phyloP scores from a whole-genome alignment of 2,329 filamentous ascomycete genomes.

The Microdochium trichocladiopsis region DNA sequence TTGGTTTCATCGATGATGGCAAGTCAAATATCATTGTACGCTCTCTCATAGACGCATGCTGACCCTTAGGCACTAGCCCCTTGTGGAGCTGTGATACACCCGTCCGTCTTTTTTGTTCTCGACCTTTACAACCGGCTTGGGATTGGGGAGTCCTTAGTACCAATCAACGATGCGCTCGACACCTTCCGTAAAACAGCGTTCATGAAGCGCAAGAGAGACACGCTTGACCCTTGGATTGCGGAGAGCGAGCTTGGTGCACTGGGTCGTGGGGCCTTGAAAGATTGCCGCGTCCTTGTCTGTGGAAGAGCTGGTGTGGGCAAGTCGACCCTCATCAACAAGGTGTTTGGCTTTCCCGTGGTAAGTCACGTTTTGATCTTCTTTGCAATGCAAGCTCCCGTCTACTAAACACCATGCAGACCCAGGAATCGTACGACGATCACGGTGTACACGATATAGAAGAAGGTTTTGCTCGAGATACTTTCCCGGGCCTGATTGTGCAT shows the following conservation, averaged over 20 bases:
- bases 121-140: slow-evolving; percentile 12
- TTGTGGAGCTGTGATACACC: slow-evolving; percentile 14
- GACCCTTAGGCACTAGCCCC: slow-evolving; percentile 5
- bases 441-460: slow-evolving; percentile 17
- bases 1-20: slow-evolving; percentile 11
- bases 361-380: no score
- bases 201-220: slow-evolving; percentile 6
- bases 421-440: slow-evolving; percentile 14
- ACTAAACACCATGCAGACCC: slow-evolving; percentile 6
- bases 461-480: slow-evolving; percentile 16
- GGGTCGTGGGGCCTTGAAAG: slow-evolving; percentile 6
- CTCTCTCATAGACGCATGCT: no score
- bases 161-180: slow-evolving; percentile 9
- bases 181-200: slow-evolving; percentile 7
- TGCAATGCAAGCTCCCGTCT: no score
- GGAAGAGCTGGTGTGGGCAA: slow-evolving; percentile 18
- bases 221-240: slow-evolving; percentile 12
- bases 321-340: slow-evolving; percentile 16
- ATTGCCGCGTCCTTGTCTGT: slow-evolving; percentile 14
- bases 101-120: slow-evolving; percentile 11
- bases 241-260: slow-evolving; percentile 3
- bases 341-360: slow-evolving; percentile 13
- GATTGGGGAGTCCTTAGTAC: slow-evolving; percentile 7
- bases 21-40: no score
- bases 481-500: slow-evolving; percentile 17